A percentile compares a stretch with the other conserved stretches of the same genome.
These are phyloP conservation scores for Chrysosphaeria jannelii DNA, from an alignment of 2,329 filamentous ascomycete species.

Conservation along the genomic window DNA sequence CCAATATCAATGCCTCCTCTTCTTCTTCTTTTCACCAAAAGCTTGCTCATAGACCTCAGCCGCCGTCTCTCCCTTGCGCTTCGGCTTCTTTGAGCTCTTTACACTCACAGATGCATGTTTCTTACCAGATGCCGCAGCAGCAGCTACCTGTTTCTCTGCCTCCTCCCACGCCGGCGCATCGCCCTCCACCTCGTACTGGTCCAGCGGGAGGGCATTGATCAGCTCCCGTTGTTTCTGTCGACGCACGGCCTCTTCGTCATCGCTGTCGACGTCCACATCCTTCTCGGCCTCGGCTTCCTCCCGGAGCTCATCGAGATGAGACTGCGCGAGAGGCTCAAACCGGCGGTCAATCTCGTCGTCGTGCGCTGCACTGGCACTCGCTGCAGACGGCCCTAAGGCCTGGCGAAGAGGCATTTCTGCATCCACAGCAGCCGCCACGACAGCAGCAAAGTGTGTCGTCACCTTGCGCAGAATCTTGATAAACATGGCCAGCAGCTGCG, in stretches of 20 bases:
- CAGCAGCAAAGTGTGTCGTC: constrained; percentile 40
- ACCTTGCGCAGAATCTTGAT: constrained; percentile 86
- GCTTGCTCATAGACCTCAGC: constrained; percentile 31
- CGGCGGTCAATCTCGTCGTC: constrained; percentile 37
- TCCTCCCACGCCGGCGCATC: constrained; percentile 31
- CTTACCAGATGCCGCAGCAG: constrained; percentile 14
- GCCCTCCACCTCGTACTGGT: constrained; percentile 39
- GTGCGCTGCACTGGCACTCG: constrained; percentile 30
- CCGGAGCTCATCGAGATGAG: constrained; percentile 26
- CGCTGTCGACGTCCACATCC: constrained; percentile 46
- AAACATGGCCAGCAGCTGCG: constrained; percentile 83
- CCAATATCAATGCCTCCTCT: constrained; percentile 10
- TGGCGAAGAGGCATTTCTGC: constrained; percentile 32
- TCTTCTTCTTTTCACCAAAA: constrained; percentile 17
- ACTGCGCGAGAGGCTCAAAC: constrained; percentile 39
- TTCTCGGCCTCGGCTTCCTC: constrained; percentile 30
- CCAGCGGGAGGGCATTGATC: constrained; percentile 70
- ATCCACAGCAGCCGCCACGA: constrained; percentile 46
- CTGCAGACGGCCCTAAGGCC: constrained; percentile 18
- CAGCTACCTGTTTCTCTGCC: constrained; percentile 45
- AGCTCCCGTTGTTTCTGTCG: constrained; percentile 45
- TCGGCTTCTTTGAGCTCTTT: constrained; percentile 58
- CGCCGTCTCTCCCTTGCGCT: constrained; percentile 24
- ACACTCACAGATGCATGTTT: constrained; percentile 42
- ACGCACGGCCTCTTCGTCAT: constrained; percentile 38